phyloP scores from a whole-genome alignment of 177 flowering plant genomes.

The Vitis hybrid region DNA sequence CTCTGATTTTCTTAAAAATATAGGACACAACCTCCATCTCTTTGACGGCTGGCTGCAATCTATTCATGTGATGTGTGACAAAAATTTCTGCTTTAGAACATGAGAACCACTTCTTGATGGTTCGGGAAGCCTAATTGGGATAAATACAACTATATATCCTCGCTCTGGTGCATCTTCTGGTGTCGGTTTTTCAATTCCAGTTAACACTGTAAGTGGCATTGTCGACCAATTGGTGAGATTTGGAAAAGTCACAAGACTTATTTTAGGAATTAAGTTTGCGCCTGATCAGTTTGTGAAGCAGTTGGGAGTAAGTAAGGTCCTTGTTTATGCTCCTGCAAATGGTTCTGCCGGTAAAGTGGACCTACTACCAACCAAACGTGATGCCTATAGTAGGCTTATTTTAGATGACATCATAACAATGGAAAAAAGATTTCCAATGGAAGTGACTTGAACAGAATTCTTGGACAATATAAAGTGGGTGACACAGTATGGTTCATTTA shows the following conservation, averaged over 20 bases:
- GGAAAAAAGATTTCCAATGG: conserved; percentile 85
- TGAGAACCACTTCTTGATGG: too few relatives aligned
- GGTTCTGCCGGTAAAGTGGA: too few relatives aligned
- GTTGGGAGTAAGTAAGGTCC: conserved; percentile 92
- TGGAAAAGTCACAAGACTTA: conserved; percentile 94
- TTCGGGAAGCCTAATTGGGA: too few relatives aligned
- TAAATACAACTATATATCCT: conserved; percentile 65
- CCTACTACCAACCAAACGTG: too few relatives aligned
- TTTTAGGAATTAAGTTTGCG: conserved; percentile 94
- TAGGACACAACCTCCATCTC: too few relatives aligned
- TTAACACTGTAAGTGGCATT: conserved; percentile 91
- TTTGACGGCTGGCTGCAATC: too few relatives aligned
- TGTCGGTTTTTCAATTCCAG: conserved; percentile 96
- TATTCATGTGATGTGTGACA: too few relatives aligned
- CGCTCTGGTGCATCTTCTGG: conserved; percentile 99
- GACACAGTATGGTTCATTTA: conserved; percentile 48
- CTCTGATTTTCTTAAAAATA: conserved; percentile 53
- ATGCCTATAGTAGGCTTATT: conserved; percentile 66
- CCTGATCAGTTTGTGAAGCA: conserved; percentile 98
- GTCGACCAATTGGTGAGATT: conserved; percentile 87
- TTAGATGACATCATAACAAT: conserved; percentile 91
- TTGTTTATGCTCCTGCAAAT: conserved; percentile 7
- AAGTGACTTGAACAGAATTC: conserved; percentile 92
- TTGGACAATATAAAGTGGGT: conserved; percentile 91
- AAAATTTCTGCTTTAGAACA: too few relatives aligned